Conservation (phyloP, 352 stramenopile species). For the Phytophthora pisi region DNA sequence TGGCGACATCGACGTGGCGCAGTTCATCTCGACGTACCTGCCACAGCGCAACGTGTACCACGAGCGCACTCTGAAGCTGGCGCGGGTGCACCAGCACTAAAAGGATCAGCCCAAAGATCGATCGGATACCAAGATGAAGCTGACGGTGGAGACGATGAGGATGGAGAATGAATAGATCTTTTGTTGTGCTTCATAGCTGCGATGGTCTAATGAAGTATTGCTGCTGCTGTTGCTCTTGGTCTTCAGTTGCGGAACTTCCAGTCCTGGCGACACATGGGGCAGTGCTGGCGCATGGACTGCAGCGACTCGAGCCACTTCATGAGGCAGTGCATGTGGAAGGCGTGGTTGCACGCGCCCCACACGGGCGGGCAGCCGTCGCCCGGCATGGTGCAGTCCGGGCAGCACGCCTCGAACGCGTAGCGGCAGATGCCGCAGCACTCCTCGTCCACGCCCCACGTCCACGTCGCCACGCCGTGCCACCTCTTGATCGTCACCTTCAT, state of each 20-base stretch:
- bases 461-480: constrained; percentile 91
- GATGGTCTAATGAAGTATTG: no score
- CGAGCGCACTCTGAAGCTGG: constrained; percentile 78
- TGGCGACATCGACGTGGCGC: constrained; percentile 68
- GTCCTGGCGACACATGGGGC: constrained; percentile 89
- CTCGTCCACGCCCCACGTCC: constrained; percentile 91
- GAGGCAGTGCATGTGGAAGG: constrained; percentile 95
- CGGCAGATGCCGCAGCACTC: constrained; percentile 91
- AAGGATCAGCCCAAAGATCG: neutral
- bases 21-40: constrained; percentile 73
- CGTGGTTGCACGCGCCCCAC: constrained; percentile 91
- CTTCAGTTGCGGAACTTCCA: constrained; percentile 83
- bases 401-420: constrained; percentile 84
- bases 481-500: constrained; percentile 89
- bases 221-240: neutral
- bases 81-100: constrained; percentile 64
- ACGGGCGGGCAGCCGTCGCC: constrained; percentile 89
- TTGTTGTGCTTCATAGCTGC: constrained; percentile 12
- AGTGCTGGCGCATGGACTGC: constrained; percentile 82
- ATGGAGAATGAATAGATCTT: constrained; percentile 26
- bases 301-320: constrained; percentile 92
- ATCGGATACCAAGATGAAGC: neutral
- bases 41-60: constrained; percentile 77
- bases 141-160: neutral
- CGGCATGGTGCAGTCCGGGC: constrained; percentile 76